Evolutionary conservation across 345 rosid species (phyloP).

Genomic region (Eutrema yunnanense): DNA sequence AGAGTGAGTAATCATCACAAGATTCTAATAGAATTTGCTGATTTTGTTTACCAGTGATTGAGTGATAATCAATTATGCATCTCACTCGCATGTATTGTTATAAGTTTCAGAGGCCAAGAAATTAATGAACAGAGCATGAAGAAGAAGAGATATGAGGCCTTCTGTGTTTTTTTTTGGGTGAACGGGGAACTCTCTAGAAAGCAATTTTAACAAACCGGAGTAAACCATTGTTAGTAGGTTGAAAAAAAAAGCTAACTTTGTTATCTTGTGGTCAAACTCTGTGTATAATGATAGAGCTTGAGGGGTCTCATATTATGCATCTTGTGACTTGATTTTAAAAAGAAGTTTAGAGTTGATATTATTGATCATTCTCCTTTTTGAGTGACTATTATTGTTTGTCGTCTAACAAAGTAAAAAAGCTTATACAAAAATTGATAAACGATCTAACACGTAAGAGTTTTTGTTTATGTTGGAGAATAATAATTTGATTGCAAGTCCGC

Average conservation of each 20-base stretch:
- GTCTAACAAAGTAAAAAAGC: too few species aligned
- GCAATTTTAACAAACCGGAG: not conserved
- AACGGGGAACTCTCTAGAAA: not conserved
- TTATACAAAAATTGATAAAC: too few species aligned
- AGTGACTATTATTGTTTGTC: too few species aligned
- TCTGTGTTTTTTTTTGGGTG: not conserved
- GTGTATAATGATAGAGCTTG: not conserved
- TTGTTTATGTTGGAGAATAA: too few species aligned
- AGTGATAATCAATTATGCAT: not conserved
- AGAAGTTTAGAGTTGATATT: not conserved
- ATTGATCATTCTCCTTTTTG: not conserved
- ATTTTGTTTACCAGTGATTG: not conserved
- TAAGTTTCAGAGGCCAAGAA: slow-evolving; percentile 9
- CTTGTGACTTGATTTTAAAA: not conserved
- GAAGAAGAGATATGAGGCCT: not conserved
- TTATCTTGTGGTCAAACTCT: slow-evolving; percentile 1
- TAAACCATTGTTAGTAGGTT: too few species aligned
- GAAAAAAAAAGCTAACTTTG: not conserved
- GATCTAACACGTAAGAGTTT: too few species aligned
- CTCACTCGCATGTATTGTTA: not conserved
- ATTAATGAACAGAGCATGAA: not conserved
- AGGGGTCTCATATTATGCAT: not conserved
- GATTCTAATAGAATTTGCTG: not conserved
- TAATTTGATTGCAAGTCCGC: not conserved
- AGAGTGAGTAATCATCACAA: slow-evolving; percentile 39